Evolutionary conservation across 2,329 filamentous ascomycete species (phyloP).

Genomic region (Alternaria angustiovoidea): DNA sequence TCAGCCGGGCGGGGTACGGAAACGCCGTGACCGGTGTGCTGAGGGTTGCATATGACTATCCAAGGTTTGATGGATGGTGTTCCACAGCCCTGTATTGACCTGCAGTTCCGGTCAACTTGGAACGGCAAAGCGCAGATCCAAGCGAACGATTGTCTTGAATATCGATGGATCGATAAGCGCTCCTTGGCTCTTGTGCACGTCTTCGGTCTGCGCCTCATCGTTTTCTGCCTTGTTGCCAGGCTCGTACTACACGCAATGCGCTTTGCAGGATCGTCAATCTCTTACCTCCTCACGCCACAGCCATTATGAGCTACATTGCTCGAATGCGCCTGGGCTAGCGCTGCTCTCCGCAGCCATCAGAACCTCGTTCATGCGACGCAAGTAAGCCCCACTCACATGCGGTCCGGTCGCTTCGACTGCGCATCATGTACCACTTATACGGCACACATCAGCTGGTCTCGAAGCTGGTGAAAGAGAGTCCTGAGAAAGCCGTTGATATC

Average conservation of each 20-base stretch:
- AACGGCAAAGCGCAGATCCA: not conserved
- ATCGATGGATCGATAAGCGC: not conserved
- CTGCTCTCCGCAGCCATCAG: not conserved
- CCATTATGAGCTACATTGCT: not conserved
- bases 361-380: not conserved
- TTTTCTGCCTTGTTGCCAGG: not conserved
- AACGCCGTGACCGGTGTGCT: not conserved
- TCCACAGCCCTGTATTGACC: not conserved
- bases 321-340: not conserved
- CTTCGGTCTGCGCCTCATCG: not conserved
- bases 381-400: constrained; percentile 4
- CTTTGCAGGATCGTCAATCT: not conserved
- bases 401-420: not conserved
- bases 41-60: not conserved
- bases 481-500: not conserved
- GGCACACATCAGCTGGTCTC: not conserved
- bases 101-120: not conserved
- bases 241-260: not conserved
- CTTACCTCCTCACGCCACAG: not conserved
- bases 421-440: not conserved
- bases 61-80: not conserved
- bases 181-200: not conserved
- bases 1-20: not conserved
- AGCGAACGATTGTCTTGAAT: not conserved
- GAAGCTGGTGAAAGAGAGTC: not conserved